These are phyloP conservation scores for Phytophthora sansomeana DNA, from an alignment of 352 stramenopile species.

Conservation along the genomic window DNA sequence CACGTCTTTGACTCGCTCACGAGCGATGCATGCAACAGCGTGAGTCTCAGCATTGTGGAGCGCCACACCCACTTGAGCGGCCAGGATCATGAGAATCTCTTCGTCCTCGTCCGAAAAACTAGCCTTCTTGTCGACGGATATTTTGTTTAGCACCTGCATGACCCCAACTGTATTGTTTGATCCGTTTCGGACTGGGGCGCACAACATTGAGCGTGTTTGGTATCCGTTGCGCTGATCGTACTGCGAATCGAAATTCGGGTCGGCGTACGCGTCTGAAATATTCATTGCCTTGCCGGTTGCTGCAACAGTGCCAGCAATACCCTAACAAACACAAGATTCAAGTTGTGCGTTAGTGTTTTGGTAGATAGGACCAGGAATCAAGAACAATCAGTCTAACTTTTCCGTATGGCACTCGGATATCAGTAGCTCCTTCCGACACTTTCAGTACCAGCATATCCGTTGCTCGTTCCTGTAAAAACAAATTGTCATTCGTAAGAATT, in stretches of 20 bases:
- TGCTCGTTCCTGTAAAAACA: slow-evolving; percentile 57
- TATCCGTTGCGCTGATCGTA: slow-evolving; percentile 94
- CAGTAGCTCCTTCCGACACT: slow-evolving; percentile 84
- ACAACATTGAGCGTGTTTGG: slow-evolving; percentile 93
- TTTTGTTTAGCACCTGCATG: slow-evolving; percentile 92
- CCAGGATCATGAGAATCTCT: slow-evolving; percentile 88
- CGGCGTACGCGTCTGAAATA: slow-evolving; percentile 94
- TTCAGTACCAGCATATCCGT: slow-evolving; percentile 86
- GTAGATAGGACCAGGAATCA: too few species aligned
- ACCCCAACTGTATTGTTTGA: slow-evolving; percentile 87
- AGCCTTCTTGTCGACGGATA: slow-evolving; percentile 57
- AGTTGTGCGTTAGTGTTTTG: neutral
- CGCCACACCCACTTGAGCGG: slow-evolving; percentile 85
- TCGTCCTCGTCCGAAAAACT: slow-evolving; percentile 89
- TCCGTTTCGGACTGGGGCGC: slow-evolving; percentile 85
- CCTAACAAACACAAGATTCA: slow-evolving; percentile 42
- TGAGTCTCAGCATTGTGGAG: slow-evolving; percentile 89
- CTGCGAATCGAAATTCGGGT: slow-evolving; percentile 92
- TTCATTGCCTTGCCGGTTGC: slow-evolving; percentile 85
- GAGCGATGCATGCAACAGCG: slow-evolving; percentile 52
- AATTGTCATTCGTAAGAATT: neutral
- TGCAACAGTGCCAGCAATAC: slow-evolving; percentile 90
- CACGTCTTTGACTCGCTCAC: slow-evolving; percentile 81
- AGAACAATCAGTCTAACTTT: slow-evolving; percentile 43
- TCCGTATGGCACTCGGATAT: slow-evolving; percentile 87